Evolutionary conservation across 2,329 filamentous ascomycete species (phyloP).

Genomic region (Pyrenochaeta sp.): DNA sequence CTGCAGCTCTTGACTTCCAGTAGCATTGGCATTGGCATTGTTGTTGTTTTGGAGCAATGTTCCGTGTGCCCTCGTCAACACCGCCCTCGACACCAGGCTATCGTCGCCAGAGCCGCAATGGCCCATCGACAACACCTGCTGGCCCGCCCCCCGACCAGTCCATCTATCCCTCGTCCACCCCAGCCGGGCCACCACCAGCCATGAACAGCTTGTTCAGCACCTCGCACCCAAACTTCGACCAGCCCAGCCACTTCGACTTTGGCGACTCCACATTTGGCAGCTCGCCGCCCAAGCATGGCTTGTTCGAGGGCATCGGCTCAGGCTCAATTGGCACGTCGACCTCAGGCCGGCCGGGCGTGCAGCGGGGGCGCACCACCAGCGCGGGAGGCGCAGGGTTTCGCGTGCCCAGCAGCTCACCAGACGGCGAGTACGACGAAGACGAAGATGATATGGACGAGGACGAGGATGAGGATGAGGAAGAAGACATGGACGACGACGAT

Average conservation of each 20-base stretch:
- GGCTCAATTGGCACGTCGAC: constrained; percentile 39
- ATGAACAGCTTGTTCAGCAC: constrained; percentile 57
- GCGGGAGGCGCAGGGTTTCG: constrained; percentile 29
- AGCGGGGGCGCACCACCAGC: constrained; percentile 38
- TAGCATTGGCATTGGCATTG: background rate
- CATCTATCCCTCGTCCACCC: constrained; percentile 62
- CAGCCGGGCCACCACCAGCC: constrained; percentile 62
- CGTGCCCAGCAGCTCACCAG: constrained; percentile 51
- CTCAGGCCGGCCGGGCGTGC: constrained; percentile 34
- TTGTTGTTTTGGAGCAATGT: constrained; percentile 36
- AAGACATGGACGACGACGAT: constrained; percentile 44
- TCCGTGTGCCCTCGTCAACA: constrained; percentile 43
- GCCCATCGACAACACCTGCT: constrained; percentile 66
- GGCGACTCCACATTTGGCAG: constrained; percentile 33
- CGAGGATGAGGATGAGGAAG: constrained; percentile 36
- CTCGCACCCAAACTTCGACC: constrained; percentile 54
- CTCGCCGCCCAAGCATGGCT: constrained; percentile 45
- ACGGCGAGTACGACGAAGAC: constrained; percentile 50
- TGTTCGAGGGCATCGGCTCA: constrained; percentile 38
- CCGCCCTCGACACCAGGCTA: constrained; percentile 49
- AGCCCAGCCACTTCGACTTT: constrained; percentile 28
- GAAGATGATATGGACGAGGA: constrained; percentile 38
- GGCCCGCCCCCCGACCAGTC: constrained; percentile 61
- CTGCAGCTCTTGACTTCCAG: constrained; percentile 11
- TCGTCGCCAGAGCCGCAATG: constrained; percentile 36